phyloP scores from a whole-genome alignment of 176 grass and related monocot species.

The Eremochloa ophiuroides region DNA sequence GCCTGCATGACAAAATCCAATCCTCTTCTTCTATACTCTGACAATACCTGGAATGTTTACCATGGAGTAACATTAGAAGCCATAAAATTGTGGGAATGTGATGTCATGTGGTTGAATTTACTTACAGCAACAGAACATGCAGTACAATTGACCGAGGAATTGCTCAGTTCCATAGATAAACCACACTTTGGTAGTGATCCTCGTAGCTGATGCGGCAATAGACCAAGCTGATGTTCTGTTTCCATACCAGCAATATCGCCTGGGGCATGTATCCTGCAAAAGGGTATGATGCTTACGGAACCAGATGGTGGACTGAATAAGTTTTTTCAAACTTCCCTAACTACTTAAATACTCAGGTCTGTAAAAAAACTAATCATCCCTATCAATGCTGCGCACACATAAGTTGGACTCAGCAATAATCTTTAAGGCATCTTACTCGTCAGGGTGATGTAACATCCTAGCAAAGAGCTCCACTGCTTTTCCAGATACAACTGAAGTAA shows the following conservation, averaged over 20 bases:
- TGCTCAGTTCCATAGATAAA: slow-evolving; percentile 48
- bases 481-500: slow-evolving; percentile 75
- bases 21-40: slow-evolving; percentile 72
- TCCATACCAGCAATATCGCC: slow-evolving; percentile 72
- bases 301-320: background rate
- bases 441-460: slow-evolving; percentile 80
- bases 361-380: background rate
- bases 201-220: slow-evolving; percentile 84
- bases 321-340: background rate
- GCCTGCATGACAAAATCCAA: slow-evolving; percentile 69
- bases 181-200: slow-evolving; percentile 63
- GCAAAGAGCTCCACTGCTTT: slow-evolving; percentile 84
- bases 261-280: slow-evolving; percentile 79
- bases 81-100: background rate
- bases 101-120: slow-evolving; percentile 13
- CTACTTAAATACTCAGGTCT: background rate
- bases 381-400: background rate
- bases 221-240: slow-evolving; percentile 74
- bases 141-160: slow-evolving; percentile 69
- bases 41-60: slow-evolving; percentile 62
- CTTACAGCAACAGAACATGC: slow-evolving; percentile 79
- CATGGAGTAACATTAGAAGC: slow-evolving; percentile 31
- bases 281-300: slow-evolving; percentile 19
- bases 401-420: background rate
- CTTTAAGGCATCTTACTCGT: slow-evolving; percentile 50